Evolutionary conservation across 1,284 basidiomycete genomes (phyloP).

Genomic region (Pterulicium gracile): DNA sequence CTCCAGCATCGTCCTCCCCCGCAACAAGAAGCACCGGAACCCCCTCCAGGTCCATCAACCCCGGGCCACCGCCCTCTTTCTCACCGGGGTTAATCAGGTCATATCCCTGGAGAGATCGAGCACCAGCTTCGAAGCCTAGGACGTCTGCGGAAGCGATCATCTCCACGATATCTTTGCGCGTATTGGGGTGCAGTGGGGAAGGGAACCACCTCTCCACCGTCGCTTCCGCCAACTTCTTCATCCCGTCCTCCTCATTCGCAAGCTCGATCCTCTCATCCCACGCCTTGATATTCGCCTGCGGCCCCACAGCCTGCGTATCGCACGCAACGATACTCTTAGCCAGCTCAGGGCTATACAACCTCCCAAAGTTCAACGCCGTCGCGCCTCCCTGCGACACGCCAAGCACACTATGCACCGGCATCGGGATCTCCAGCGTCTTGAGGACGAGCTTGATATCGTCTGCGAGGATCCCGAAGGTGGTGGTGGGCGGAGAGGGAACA

Average conservation of each 20-base stretch:
- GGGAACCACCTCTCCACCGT: conserved; percentile 36
- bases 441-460: conserved; percentile 28
- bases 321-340: conserved; percentile 28
- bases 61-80: conserved; percentile 9
- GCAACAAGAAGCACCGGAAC: conserved; percentile 29
- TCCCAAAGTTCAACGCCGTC: conserved; percentile 28
- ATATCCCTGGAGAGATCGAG: conserved; percentile 31
- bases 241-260: conserved; percentile 20
- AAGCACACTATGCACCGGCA: conserved; percentile 27
- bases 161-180: conserved; percentile 19
- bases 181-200: conserved; percentile 7
- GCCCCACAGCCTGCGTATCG: conserved; percentile 31
- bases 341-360: conserved; percentile 17
- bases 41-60: conserved; percentile 16
- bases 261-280: conserved; percentile 32
- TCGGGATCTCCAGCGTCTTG: conserved; percentile 21
- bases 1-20: conserved; percentile 34
- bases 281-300: conserved; percentile 30
- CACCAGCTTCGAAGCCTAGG: conserved; percentile 32
- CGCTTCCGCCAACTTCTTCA: conserved; percentile 25
- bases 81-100: conserved; percentile 20
- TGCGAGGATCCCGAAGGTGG: conserved; percentile 24
- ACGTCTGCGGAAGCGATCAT: conserved; percentile 29
- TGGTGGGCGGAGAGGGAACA: conserved; percentile 17
- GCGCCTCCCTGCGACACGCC: conserved; percentile 42